Evolutionary conservation across 768 basidiomycete genomes (phyloP), one percentile per base, ranked within the genome.

Genomic region (Hypholoma sublateritium): DNA sequence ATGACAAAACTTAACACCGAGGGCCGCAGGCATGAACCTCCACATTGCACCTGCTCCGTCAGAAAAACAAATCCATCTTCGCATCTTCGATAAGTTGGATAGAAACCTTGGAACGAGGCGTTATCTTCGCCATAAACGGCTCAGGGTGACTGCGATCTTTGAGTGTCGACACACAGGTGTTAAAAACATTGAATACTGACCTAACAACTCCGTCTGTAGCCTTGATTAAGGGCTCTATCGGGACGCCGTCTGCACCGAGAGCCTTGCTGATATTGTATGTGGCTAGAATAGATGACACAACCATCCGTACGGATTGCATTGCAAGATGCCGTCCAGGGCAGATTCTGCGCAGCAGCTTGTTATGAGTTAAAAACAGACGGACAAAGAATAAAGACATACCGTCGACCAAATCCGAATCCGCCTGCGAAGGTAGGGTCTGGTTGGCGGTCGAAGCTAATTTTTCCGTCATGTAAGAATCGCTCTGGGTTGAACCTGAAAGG

Each of bases 401-500:
- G 63, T 56, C 74, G 61, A 41, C 72, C 72, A 45, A 69, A 75
- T 8, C 74, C 74, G 54, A 73, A 75, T 9, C 61, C 69, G 25
- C 66, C 67, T 24, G 56, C 51, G 3, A 50, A 51, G 9, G 57
- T 59, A 37, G 65, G 65, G 25, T 62, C 63, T 41, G 69, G 65
- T 21, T 66, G 63, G 16, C 60, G 42, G 44, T 51, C 22, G 24
- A 49, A 48, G 37, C 43, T 52, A 11, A 57, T 45, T 16, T 61
- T 62, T 36, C 61, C 44, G 3, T 51, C 68, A 47, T 21, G 34
- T 24, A 87, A 65, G 69, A 81, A 83, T 35, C 86, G 74, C 57
- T 84, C 82, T 8, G 87, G 86, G 25, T 76, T 72, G 69, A 86
- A 86, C 7, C 61, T 61, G 54, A 75, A 75, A 5, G 86, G 78